These are phyloP conservation scores for Hymenoscyphus albidus DNA, from an alignment of 2,329 filamentous ascomycete species.

Conservation along the genomic window DNA sequence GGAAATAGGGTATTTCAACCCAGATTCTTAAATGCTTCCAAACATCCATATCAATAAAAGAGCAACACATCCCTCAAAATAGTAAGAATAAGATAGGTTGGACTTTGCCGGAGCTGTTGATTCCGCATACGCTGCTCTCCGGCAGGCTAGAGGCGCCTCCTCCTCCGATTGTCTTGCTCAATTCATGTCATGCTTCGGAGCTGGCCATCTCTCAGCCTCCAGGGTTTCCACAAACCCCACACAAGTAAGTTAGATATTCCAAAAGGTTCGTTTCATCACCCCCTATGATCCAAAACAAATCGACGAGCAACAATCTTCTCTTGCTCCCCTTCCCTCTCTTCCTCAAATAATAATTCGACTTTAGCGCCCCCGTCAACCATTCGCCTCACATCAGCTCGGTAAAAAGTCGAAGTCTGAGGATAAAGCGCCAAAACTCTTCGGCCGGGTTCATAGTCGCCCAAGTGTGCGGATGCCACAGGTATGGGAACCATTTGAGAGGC, in stretches of 20 bases:
- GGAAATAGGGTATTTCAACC: no score
- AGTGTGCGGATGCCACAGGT: constrained; percentile 54
- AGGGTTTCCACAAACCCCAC: neutral
- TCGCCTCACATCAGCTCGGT: constrained; percentile 76
- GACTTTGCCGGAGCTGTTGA: no score
- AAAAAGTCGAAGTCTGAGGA: constrained; percentile 81
- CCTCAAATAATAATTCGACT: constrained; percentile 71
- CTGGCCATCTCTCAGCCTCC: neutral
- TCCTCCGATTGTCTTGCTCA: no score
- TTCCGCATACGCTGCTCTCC: no score
- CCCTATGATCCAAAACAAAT: constrained; percentile 68
- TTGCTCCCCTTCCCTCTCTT: constrained; percentile 66
- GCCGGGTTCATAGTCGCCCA: constrained; percentile 60
- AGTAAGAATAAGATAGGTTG: no score
- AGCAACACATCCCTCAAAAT: no score
- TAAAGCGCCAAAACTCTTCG: constrained; percentile 75
- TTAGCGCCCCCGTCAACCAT: constrained; percentile 48
- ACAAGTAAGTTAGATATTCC: neutral
- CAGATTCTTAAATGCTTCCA: no score
- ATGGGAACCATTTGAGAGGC: constrained; percentile 76
- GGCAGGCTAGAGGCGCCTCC: no score
- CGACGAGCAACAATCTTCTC: constrained; percentile 70
- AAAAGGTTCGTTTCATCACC: constrained; percentile 12
- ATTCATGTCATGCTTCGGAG: no score
- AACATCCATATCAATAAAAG: no score